Evolutionary conservation across 1,284 basidiomycete genomes (phyloP), one percentile per base, ranked within the genome.

Genomic region (Tremellales sp.): DNA sequence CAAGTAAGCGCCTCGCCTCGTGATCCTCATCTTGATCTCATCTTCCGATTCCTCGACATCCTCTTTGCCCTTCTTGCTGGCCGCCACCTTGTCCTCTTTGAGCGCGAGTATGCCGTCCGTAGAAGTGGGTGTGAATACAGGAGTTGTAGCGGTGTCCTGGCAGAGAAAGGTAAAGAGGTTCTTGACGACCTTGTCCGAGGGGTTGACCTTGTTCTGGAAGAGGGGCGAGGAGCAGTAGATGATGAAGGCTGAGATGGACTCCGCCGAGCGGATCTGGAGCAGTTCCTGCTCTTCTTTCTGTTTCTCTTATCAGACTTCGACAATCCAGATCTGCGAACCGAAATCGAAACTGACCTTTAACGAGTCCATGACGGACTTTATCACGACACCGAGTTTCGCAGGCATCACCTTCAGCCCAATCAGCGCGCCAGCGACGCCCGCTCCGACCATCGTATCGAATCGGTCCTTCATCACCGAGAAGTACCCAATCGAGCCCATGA

Each of bases 151-250:
- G 12, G 81, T 79, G 68, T 99, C 95, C 65, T 91, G 87, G 71
- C 94, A 98, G 5, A 98, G 77, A 74, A 98, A 98, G 0, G 91
- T 93, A 74, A 91, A 94, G 4, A 98, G 80, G 66, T 99, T 99
- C 75, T 92, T 92, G 60, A 98, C 83, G 46, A 99, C 92, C 76
- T 99, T 99, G 63, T 93, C 89, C 79, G 86, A 59, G 76, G 79
- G 79, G 49, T 79, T 78, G 45, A 74, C 63, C 21, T 71, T 65
- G 21, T 66, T 58, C 78, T 69, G 82, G 78, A 56, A 77, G 60
- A 61, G 83, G 73, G 61, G 82, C 71, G 75, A 84, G 3, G 83
- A 80, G 69, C 92, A 97, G 64, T 89, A 87, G 40, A 85, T 82
- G 51, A 98, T 81, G 70, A 99, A 89, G 4, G 83, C 80, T 10